A percentile compares a stretch with the other conserved stretches of the same genome.
phyloP scores from a whole-genome alignment of 768 basidiomycete genomes.

The Mrakia blollopis region DNA sequence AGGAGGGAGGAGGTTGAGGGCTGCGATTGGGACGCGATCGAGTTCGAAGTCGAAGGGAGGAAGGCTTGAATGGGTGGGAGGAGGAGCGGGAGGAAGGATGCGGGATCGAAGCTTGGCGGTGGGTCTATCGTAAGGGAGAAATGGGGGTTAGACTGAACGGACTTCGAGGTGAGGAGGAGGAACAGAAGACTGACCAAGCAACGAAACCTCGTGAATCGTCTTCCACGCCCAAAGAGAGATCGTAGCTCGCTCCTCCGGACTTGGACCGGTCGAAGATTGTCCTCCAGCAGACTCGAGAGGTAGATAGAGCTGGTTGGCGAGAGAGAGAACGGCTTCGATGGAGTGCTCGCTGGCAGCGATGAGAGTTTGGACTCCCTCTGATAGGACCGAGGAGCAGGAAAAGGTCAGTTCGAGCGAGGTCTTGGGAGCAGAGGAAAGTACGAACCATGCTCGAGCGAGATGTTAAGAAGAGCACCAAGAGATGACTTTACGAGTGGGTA shows the following conservation, averaged over 20 bases:
- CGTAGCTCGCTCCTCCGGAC: conserved; percentile 19
- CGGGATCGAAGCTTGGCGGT: background rate
- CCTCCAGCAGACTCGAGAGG: conserved; percentile 57
- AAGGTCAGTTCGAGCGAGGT: conserved; percentile 2
- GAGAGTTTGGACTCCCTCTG: conserved; percentile 67
- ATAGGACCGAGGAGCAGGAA: background rate
- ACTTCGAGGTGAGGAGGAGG: background rate
- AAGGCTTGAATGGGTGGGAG: conserved; percentile 22
- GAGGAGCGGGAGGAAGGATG: conserved; percentile 16
- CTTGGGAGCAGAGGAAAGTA: background rate
- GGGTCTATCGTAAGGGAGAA: background rate
- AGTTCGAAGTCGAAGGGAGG: conserved; percentile 3
- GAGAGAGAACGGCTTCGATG: conserved; percentile 60
- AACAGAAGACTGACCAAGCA: conserved; percentile 6
- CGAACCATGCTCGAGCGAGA: conserved; percentile 69
- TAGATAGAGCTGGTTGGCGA: conserved; percentile 68
- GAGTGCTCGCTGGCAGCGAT: conserved; percentile 62
- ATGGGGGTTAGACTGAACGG: background rate
- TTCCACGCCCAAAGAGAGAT: conserved; percentile 24
- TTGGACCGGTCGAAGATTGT: background rate
- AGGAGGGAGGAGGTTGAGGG: conserved; percentile 39
- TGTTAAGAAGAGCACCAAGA: conserved; percentile 73
- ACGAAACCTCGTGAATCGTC: conserved; percentile 16
- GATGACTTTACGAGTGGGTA: conserved; percentile 70
- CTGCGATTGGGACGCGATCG: background rate